Evolutionary conservation across 2,329 filamentous ascomycete species (phyloP), one percentile per base, ranked within the genome.

Genomic region (Metarhizium sp.): DNA sequence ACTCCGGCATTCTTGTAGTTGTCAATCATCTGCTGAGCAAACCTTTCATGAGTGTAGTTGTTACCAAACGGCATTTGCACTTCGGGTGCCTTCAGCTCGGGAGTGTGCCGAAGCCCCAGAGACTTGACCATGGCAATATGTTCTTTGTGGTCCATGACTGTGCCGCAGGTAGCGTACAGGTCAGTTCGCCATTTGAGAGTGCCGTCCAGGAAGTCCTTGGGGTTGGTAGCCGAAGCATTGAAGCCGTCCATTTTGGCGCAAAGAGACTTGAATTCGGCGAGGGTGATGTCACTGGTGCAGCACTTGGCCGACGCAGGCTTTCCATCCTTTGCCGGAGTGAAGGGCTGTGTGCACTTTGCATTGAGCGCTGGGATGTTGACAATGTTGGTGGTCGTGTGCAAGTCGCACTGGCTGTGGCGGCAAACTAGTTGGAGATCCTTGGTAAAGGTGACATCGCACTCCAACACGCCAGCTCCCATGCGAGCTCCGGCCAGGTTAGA

Each of bases 171-270:
- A 52, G 79, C 71, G 70, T 87, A 88, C 16, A 88, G 71, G 59
- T 87, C 81, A 34, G 85, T 87, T 46, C 84, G 77, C 77, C 79
- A 88, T 59, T 68, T 69, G 0, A 82, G 77, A 0, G 81, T 85
- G 55, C 81, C 81, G 62, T 74, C 69, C 57, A 82, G 78, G 70
- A 78, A 86, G 60, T 81, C 78, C 42, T 73, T 67, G 0, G 80
- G 71, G 2, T 77, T 87, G 20, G 78, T 78, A 38, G 82, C 85
- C 49, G 72, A 76, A 59, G 74, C 67, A 63, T 86, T 83, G 64
- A 71, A 79, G 51, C 79, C 79, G 63, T 89, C 86, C 83, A 87
- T 87, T 71, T 87, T 88, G 63, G 78, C 79, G 70, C 86, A 89
- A 5, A 89, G 78, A 5, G 77, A 73, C 68, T 82, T 81, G 75